phyloP scores from a whole-genome alignment of 805 yeast genomes.

The Nakazawaea wyomingensis region DNA sequence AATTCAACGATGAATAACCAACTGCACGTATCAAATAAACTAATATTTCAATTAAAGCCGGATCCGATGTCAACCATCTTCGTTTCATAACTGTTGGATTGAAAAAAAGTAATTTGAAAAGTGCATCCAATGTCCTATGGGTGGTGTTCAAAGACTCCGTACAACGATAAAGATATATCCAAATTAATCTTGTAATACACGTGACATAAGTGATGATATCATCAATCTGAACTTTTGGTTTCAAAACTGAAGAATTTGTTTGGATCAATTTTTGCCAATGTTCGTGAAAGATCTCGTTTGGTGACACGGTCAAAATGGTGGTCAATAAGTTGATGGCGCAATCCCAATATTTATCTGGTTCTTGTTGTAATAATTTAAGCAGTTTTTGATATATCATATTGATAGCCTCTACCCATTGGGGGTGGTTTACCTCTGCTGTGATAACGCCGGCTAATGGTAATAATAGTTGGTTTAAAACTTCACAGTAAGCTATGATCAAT shows the following conservation, averaged over 20 bases:
- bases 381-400: constrained; percentile 47
- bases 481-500: constrained; percentile 75
- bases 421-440: constrained; percentile 94
- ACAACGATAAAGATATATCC: constrained; percentile 87
- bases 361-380: constrained; percentile 37
- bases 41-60: constrained; percentile 55
- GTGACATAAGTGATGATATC: constrained; percentile 54
- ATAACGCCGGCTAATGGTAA: constrained; percentile 79
- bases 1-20: constrained; percentile 75
- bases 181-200: constrained; percentile 67
- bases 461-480: constrained; percentile 69
- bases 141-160: constrained; percentile 88
- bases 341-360: constrained; percentile 54
- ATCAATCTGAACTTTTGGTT: constrained; percentile 48
- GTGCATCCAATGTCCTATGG: constrained; percentile 64
- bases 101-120: constrained; percentile 54
- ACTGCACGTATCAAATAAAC: constrained; percentile 71
- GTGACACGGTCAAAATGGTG: constrained; percentile 74
- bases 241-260: constrained; percentile 50
- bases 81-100: constrained; percentile 33
- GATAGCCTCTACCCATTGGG: constrained; percentile 87
- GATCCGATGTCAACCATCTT: constrained; percentile 73
- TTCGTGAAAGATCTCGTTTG: constrained; percentile 64
- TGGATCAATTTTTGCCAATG: constrained; percentile 74
- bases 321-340: constrained; percentile 62